Evolutionary conservation across 106 monocot genomes (phyloP).

Genomic region (Chionographis japonica): DNA sequence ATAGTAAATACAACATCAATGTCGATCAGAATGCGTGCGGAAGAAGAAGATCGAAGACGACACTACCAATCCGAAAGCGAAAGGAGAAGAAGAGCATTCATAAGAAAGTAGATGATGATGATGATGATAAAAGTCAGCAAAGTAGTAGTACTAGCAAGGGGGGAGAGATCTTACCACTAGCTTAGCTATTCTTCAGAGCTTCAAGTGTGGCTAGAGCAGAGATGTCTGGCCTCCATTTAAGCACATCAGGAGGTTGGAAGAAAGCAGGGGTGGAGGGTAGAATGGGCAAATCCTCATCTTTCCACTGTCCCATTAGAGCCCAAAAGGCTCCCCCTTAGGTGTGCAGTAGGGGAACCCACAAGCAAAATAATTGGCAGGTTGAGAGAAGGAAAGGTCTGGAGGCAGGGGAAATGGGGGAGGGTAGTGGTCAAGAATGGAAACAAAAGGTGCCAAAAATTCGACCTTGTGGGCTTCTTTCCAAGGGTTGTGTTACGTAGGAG

Average conservation of each 20-base stretch:
- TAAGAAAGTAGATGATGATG: not conserved
- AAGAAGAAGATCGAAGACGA: not conserved
- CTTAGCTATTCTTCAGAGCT: not conserved
- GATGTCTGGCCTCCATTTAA: slow-evolving; percentile 4
- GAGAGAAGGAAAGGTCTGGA: slow-evolving; percentile 2
- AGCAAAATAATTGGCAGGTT: not conserved
- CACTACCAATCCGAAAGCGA: not conserved
- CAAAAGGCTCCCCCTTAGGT: slow-evolving; percentile 6
- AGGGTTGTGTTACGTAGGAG: not conserved
- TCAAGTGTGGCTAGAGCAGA: not conserved
- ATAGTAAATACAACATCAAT: not conserved
- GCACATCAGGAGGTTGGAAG: not conserved
- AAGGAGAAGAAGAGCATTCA: not conserved
- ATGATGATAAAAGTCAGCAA: not conserved
- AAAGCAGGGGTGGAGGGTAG: slow-evolving; percentile 1
- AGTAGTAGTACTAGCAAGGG: too few relatives aligned
- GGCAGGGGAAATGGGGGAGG: not conserved
- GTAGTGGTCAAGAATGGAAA: not conserved
- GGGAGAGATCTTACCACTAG: not conserved
- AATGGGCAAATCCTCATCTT: slow-evolving; percentile 8
- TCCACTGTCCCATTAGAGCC: slow-evolving; percentile 12
- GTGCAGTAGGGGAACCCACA: slow-evolving; percentile 14
- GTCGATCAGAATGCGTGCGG: not conserved
- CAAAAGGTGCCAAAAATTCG: not conserved
- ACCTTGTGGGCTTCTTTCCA: not conserved